These are phyloP conservation scores for Xylariaceae sp. DNA, from an alignment of 2,329 filamentous ascomycete species.

Conservation along the genomic window DNA sequence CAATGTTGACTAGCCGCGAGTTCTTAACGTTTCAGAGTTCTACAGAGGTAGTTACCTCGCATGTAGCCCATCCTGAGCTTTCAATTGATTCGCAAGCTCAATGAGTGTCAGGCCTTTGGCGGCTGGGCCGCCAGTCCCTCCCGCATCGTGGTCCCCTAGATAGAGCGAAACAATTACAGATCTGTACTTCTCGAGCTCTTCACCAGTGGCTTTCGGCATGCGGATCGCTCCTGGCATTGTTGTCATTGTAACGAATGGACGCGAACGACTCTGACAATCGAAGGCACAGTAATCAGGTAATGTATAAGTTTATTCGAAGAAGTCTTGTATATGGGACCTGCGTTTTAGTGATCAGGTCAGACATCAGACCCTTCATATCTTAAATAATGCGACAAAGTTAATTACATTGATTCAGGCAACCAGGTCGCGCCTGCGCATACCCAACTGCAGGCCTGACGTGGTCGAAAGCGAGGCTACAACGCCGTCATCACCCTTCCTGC, in stretches of 20 bases:
- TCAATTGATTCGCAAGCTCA: not conserved
- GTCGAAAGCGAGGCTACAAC: too few species aligned
- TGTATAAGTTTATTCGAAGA: not conserved
- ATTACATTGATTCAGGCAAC: too few species aligned
- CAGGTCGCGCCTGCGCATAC: too few species aligned
- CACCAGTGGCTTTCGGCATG: not conserved
- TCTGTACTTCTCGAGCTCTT: conserved; percentile 2
- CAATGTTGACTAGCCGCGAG: not conserved
- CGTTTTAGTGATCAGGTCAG: too few species aligned
- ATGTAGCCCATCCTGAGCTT: not conserved
- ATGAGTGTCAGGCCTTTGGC: conserved; percentile 1
- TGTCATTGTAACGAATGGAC: not conserved
- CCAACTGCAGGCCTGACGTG: too few species aligned
- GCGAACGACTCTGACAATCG: not conserved
- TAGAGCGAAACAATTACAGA: conserved; percentile 1
- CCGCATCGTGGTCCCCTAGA: not conserved
- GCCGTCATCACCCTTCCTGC: too few species aligned
- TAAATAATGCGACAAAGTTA: too few species aligned
- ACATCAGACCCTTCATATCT: too few species aligned
- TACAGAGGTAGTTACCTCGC: not conserved
- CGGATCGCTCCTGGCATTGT: not conserved
- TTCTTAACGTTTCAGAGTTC: not conserved
- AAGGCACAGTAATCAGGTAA: not conserved
- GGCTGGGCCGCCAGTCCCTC: not conserved
- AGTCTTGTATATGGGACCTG: not conserved